Evolutionary conservation across 2,329 filamentous ascomycete species (phyloP).

Genomic region (Fusarium floridanum): DNA sequence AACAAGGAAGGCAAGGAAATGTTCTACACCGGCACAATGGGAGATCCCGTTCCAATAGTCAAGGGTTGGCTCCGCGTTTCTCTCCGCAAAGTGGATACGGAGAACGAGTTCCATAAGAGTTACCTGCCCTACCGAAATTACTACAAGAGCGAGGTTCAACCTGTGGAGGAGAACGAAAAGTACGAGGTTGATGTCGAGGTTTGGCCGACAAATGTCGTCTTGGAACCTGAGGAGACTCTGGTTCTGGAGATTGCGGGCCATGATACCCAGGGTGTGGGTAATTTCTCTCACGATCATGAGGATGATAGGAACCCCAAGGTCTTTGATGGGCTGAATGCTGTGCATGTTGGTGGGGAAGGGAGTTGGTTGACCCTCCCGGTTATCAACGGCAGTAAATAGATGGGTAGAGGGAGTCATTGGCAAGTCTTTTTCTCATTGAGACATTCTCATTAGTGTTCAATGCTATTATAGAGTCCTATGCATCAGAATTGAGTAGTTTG

Average conservation of each 20-base stretch:
- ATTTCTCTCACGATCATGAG: background rate
- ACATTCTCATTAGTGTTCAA: background rate
- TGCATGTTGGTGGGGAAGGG: background rate
- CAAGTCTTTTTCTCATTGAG: too few relatives aligned
- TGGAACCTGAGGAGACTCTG: background rate
- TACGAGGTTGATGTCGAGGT: constrained; percentile 72
- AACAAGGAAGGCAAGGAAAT: constrained; percentile 66
- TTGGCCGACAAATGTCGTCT: constrained; percentile 72
- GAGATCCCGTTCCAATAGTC: constrained; percentile 70
- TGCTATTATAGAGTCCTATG: background rate
- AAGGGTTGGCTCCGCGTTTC: constrained; percentile 73
- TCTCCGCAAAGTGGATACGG: constrained; percentile 64
- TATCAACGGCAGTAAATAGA: background rate
- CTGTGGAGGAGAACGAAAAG: constrained; percentile 64
- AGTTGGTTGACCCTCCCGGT: constrained; percentile 7
- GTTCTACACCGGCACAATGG: constrained; percentile 73
- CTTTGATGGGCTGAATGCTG: background rate
- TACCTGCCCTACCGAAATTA: constrained; percentile 66
- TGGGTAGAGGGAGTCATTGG: too few relatives aligned
- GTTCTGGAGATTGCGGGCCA: background rate
- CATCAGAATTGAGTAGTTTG: background rate
- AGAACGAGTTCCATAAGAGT: constrained; percentile 54
- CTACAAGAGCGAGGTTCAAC: constrained; percentile 64
- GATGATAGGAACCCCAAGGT: background rate
- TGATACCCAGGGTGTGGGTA: background rate